Percentiles rank a stretch among this genome's conserved stretches.
phyloP scores from a whole-genome alignment of 2,329 filamentous ascomycete genomes.

The Aureobasidium melanogenum region DNA sequence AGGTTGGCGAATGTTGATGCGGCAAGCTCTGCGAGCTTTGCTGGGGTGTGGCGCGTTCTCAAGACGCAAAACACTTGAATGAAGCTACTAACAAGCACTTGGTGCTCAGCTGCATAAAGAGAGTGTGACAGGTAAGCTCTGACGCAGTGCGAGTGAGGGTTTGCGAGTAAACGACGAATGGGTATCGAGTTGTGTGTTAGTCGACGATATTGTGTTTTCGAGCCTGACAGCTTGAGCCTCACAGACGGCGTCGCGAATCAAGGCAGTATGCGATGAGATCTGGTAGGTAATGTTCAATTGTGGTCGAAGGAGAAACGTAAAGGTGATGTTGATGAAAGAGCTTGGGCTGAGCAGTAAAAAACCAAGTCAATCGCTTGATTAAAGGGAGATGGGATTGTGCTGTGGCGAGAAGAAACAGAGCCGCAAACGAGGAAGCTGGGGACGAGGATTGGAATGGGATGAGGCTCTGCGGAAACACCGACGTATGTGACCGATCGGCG shows the following conservation, averaged over 20 bases:
- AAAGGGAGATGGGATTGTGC: background rate
- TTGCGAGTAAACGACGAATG: background rate
- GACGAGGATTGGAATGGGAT: constrained; percentile 1
- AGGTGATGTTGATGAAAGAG: background rate
- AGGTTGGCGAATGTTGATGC: background rate
- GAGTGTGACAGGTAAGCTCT: background rate
- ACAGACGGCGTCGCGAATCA: background rate
- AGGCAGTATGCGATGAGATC: background rate
- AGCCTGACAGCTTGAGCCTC: constrained; percentile 3
- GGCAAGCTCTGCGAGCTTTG: background rate
- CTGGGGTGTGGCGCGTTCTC: background rate
- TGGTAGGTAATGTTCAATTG: background rate
- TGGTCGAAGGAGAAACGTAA: background rate
- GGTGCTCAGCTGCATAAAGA: background rate
- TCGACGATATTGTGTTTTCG: background rate
- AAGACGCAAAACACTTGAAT: background rate
- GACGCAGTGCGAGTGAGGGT: background rate
- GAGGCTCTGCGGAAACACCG: constrained; percentile 3
- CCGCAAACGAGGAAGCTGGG: constrained; percentile 6
- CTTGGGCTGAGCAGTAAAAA: background rate
- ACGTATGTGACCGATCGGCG: background rate
- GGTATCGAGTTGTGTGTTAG: background rate
- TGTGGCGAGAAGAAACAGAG: constrained; percentile 1
- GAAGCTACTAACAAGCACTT: background rate
- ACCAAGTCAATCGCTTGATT: background rate